Evolutionary conservation across 345 rosid genomes (phyloP), one percentile per base, ranked within the genome.

Genomic region (Camelina sativa): DNA sequence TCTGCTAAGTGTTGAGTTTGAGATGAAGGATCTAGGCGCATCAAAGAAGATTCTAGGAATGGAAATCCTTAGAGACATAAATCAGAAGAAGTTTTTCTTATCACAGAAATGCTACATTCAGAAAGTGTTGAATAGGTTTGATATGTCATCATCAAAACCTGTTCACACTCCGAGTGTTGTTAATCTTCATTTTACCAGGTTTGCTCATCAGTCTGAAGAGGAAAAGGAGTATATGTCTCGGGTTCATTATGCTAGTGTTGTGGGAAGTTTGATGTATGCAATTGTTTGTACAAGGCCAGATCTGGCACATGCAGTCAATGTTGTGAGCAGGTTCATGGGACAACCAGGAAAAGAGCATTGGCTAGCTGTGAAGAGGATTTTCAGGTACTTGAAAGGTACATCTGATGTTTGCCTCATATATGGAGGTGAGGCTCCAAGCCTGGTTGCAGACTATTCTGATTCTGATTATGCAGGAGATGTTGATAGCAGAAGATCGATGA

Each of bases 111-210:
- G 23, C 2, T 22, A 22, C 23, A 15, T 25, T 59, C 11, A 25
- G 16, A 71, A 71, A 28, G 55, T 71, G 30, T 34, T 71, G 1
- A 1, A 3, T 1, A 58, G 28, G 16, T 70, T 71, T 28, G 30
- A 32, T 7, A 55, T 59, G 44, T 44, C 12, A 6, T 35, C 32
- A 4, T 8, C 46, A 4, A 71, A 71, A 7, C 56, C 12, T 28
- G 25, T 58, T 5, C 2, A 58, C 2, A 71, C 58, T 2, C 46
- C 0, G 1, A 10, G 44, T 34, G 17, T 5, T 6, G 3, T 32
- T 0, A 47, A 60, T 56, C 30, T 59, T 28, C 56, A 16, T 28
- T 16, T 40, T 0, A 52, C 73, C 16, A 48, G 30, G 38, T 28
- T 4, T 43, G 28, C 1, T 6, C 11, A 3, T 38, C 9, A 44